Conservation (phyloP, 768 basidiomycete species). For the Agaricus blazei region DNA sequence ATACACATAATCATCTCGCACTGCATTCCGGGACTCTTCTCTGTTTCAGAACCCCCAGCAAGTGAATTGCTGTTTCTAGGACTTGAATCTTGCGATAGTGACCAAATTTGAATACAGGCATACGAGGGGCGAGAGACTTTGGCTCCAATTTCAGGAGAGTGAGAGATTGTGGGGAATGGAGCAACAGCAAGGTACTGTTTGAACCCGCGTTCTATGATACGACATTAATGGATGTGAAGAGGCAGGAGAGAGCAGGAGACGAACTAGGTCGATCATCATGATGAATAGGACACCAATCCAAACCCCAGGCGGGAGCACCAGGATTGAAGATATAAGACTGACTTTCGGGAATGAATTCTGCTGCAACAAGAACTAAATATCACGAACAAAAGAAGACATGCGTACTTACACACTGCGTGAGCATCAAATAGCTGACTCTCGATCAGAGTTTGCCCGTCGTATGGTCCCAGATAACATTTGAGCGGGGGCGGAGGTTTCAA, state of each 20-base stretch:
- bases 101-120: slow-evolving; percentile 89
- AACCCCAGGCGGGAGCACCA: slow-evolving; percentile 85
- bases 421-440: slow-evolving; percentile 53
- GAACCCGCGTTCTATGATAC: slow-evolving; percentile 39
- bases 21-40: slow-evolving; percentile 39
- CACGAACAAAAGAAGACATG: not conserved
- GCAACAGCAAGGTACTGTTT: slow-evolving; percentile 85
- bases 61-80: slow-evolving; percentile 5
- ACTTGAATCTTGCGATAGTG: slow-evolving; percentile 21
- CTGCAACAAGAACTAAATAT: slow-evolving; percentile 29
- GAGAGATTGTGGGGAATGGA: slow-evolving; percentile 59
- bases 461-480: slow-evolving; percentile 63
- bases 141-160: slow-evolving; percentile 63
- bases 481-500: slow-evolving; percentile 50
- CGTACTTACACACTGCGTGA: slow-evolving; percentile 49
- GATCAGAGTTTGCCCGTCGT: slow-evolving; percentile 43
- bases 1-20: slow-evolving; percentile 87
- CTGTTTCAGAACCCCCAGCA: slow-evolving; percentile 2
- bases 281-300: slow-evolving; percentile 92
- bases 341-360: slow-evolving; percentile 52
- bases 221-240: not conserved
- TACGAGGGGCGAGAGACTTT: slow-evolving; percentile 48
- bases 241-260: slow-evolving; percentile 11
- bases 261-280: slow-evolving; percentile 49
- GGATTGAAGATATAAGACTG: slow-evolving; percentile 74